Conservation (phyloP, 345 rosid genomes). For the Murraya koenigii region DNA sequence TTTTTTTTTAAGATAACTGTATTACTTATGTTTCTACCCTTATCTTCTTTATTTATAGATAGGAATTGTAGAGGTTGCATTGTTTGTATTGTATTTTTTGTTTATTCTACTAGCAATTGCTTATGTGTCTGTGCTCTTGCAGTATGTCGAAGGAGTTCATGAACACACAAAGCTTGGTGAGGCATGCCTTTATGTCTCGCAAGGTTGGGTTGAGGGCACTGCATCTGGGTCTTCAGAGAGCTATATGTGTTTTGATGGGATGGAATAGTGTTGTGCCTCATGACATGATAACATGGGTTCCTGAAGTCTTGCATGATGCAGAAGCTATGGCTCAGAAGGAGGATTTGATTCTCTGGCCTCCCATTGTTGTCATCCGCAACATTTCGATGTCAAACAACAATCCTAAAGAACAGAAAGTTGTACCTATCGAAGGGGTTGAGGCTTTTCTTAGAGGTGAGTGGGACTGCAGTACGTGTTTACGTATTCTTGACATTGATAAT, state of each 20-base stretch:
- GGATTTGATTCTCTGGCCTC: slow-evolving; percentile 59
- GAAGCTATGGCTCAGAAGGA: slow-evolving; percentile 48
- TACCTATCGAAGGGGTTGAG: slow-evolving; percentile 46
- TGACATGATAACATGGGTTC: slow-evolving; percentile 41
- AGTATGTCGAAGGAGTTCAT: slow-evolving; percentile 53
- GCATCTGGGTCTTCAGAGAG: slow-evolving; percentile 56
- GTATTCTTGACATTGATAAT: neutral
- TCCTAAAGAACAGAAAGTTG: slow-evolving; percentile 49
- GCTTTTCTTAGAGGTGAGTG: slow-evolving; percentile 48
- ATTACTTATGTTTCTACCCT: neutral
- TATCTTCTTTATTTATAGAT: neutral
- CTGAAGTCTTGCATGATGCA: slow-evolving; percentile 35
- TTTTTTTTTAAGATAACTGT: neutral
- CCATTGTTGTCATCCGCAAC: slow-evolving; percentile 44
- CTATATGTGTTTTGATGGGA: slow-evolving; percentile 56
- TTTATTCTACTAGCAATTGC: neutral
- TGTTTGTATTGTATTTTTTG: neutral
- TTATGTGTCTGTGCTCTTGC: slow-evolving; percentile 14
- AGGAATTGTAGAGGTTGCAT: neutral
- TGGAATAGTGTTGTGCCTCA: slow-evolving; percentile 42
- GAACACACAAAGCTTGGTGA: slow-evolving; percentile 45
- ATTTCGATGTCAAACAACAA: slow-evolving; percentile 46
- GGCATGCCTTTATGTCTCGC: slow-evolving; percentile 56
- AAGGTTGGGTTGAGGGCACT: slow-evolving; percentile 44
- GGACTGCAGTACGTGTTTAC: neutral